A percentile compares a stretch with the other conserved stretches of the same genome.
Conservation (phyloP, 805 yeast species). For the Kluyveromyces lactis region DNA sequence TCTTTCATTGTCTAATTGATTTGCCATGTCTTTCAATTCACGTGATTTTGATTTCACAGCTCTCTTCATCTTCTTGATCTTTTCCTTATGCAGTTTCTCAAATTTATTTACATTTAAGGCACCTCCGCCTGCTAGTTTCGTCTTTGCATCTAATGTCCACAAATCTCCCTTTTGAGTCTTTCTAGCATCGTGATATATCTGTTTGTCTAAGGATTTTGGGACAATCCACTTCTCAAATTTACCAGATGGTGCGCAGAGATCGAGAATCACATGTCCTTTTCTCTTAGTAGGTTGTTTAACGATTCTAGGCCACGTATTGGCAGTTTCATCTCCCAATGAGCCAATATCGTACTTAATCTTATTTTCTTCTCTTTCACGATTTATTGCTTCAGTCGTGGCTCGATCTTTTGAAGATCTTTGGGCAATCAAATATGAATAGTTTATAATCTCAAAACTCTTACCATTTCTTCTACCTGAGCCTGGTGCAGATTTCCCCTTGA, state of each 20-base stretch:
- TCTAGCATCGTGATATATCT: constrained; percentile 81
- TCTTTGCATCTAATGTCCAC: constrained; percentile 71
- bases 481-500: constrained; percentile 32
- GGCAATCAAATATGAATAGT: constrained; percentile 65
- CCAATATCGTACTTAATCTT: constrained; percentile 18
- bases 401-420: constrained; percentile 46
- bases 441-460: constrained; percentile 60
- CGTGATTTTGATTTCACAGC: constrained; percentile 14
- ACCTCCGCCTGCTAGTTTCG: constrained; percentile 30
- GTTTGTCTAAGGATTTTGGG: constrained; percentile 67
- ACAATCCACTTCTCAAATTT: constrained; percentile 80
- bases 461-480: constrained; percentile 81
- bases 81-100: constrained; percentile 19
- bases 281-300: constrained; percentile 64
- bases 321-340: constrained; percentile 16
- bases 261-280: constrained; percentile 74
- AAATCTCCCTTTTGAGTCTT: constrained; percentile 77
- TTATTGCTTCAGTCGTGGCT: constrained; percentile 34
- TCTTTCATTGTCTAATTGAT: constrained; percentile 9
- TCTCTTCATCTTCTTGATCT: constrained; percentile 14
- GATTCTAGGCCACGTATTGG: constrained; percentile 61
- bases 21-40: constrained; percentile 13
- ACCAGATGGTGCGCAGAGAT: constrained; percentile 74
- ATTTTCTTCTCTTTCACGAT: constrained; percentile 30
- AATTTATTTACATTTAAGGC: constrained; percentile 20